Evolutionary conservation across 768 basidiomycete genomes (phyloP).

Genomic region (Dentipellis fragilis): DNA sequence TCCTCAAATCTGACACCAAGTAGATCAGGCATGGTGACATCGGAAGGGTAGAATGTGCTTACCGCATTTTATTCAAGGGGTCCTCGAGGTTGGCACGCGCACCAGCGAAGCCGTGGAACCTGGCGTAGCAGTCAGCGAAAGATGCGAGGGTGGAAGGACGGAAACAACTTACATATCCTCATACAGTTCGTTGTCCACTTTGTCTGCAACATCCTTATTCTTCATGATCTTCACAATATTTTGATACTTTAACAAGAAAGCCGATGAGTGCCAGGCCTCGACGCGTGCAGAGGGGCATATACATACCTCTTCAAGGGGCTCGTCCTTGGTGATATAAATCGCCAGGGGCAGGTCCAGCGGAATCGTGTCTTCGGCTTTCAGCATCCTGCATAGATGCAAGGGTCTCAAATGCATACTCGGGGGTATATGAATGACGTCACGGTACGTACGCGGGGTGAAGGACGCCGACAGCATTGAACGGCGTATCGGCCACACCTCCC

Average conservation of each 20-base stretch:
- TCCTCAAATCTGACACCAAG: not conserved
- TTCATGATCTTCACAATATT: not conserved
- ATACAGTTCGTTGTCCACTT: not conserved
- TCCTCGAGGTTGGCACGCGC: conserved; percentile 49
- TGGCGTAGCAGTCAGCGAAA: conserved; percentile 11
- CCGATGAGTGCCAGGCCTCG: too few species aligned
- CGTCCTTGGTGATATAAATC: conserved; percentile 36
- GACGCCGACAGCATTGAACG: not conserved
- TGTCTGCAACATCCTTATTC: not conserved
- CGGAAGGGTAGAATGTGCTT: conserved; percentile 6
- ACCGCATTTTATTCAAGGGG: conserved; percentile 49
- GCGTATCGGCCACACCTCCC: not conserved
- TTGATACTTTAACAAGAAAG: not conserved
- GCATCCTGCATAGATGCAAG: conserved; percentile 30
- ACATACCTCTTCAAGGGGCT: not conserved
- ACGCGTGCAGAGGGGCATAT: not conserved
- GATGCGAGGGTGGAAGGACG: not conserved
- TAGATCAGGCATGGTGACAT: not conserved
- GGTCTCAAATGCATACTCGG: not conserved
- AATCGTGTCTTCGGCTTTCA: conserved; percentile 39
- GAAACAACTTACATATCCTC: not conserved
- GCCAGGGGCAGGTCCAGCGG: conserved; percentile 42
- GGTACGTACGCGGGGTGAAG: not conserved
- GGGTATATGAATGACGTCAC: not conserved
- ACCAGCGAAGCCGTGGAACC: conserved; percentile 58